Base-by-base conservation (phyloP, 2,329 filamentous ascomycete species). In the Colletotrichum gloeosporioides region DNA sequence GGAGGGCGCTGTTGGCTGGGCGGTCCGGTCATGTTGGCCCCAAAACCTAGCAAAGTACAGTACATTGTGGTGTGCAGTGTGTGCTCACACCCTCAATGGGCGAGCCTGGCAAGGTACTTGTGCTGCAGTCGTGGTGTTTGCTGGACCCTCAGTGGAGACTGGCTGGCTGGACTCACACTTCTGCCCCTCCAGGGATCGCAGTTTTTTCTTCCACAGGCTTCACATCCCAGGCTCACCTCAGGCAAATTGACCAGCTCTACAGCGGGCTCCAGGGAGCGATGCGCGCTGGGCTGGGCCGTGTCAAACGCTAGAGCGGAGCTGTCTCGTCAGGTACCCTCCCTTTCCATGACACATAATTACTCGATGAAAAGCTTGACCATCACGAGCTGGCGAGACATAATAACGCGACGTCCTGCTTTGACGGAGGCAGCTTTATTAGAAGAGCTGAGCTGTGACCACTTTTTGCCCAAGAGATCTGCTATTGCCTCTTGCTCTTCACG, bases 341-440 rank as follows among this genome's bases (percentile, higher is more conserved):
- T 64, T 49, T 49, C 29, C 70, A 83, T 83, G 82, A 83, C 82
- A 83, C 82, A 84, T 84, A 83, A 83, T 83, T 84, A 83, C 82
- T 79, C 81, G 79, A 84, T 83, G 77, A 77, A 82, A 83, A 82
- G 67, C 74, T 69, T 66, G 78, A 78, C 77, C 77, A 81, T 81
- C 79, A 80, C 79, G 79, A 78, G 78, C 79, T 79, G 77, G 73
- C 68, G 55, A 77, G 68, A 77, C 75, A 73, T 78, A 74, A 76
- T 77, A 78, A 77, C 70, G 70, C 73, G 70, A 73, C 64, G 36
- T 63, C 62, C 69, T 68, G 73, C 34, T 32, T 32, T 68, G 59
- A 62, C 32, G 31, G 68, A 63, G 15, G 16, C 12, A 63, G 57
- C 36, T 18, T 25, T 71, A 57, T 55, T 61, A 70, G 29, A 75